Percentiles rank a stretch among this genome's conserved stretches.
Conservation (phyloP, 208 protist species). For the Trypanosoma rangeli region DNA sequence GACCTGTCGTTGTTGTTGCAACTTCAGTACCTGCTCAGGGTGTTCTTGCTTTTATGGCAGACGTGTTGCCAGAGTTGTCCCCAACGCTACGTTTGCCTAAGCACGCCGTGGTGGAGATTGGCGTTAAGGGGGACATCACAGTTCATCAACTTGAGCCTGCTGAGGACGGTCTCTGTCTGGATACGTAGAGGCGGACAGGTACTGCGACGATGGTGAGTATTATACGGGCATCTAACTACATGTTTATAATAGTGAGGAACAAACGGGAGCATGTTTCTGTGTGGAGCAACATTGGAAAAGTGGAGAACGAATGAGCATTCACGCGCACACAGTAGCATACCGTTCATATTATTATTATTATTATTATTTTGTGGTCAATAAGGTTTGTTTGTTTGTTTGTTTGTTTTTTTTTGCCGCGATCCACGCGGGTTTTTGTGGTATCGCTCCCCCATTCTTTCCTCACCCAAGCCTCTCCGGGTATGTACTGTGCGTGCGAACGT, state of each 20-base stretch:
- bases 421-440: background rate
- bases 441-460: background rate
- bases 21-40: conserved; percentile 69
- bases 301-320: background rate
- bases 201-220: background rate
- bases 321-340: background rate
- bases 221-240: background rate
- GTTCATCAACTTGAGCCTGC: conserved; percentile 52
- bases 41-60: conserved; percentile 71
- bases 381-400: conserved; percentile 5
- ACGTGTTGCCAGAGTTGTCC: conserved; percentile 75
- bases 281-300: background rate
- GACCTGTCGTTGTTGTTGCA: conserved; percentile 75
- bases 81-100: conserved; percentile 62
- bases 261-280: background rate
- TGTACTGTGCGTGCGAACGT: background rate
- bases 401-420: background rate
- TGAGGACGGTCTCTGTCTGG: conserved; percentile 20
- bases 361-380: background rate
- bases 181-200: background rate
- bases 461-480: background rate
- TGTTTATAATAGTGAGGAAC: background rate
- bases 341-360: background rate
- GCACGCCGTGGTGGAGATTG: conserved; percentile 78
- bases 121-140: conserved; percentile 69